Conservation (phyloP, 306 rosid genomes). For the Ochetophila trinervis region DNA sequence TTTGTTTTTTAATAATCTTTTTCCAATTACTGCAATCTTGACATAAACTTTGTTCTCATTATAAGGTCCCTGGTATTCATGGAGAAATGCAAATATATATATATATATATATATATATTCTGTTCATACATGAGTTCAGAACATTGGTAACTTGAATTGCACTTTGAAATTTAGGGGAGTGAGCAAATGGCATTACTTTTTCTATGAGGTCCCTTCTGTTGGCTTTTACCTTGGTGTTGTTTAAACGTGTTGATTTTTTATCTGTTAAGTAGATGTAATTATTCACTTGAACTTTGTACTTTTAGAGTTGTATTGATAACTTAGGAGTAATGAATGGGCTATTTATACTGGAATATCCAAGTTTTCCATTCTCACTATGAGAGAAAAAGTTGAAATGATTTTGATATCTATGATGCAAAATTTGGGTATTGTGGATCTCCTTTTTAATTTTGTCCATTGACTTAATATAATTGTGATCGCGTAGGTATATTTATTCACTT, state of each 20-base stretch:
- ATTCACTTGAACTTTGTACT: too few species aligned
- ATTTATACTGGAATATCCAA: too few species aligned
- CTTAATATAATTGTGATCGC: too few species aligned
- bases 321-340: too few species aligned
- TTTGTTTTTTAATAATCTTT: conserved; percentile 14
- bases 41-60: conserved; percentile 9
- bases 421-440: too few species aligned
- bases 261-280: neutral
- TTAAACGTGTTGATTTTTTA: neutral
- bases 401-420: neutral
- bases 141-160: neutral
- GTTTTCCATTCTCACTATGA: too few species aligned
- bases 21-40: conserved; percentile 9
- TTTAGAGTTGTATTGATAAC: too few species aligned
- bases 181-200: too few species aligned
- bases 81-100: neutral
- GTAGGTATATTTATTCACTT: too few species aligned
- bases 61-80: neutral
- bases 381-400: neutral
- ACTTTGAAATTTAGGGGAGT: neutral
- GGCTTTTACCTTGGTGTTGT: too few species aligned
- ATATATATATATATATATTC: neutral
- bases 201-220: too few species aligned
- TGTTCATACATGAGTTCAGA: neutral
- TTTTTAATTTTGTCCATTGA: too few species aligned